A percentile compares a stretch with the other conserved stretches of the same genome.
Conservation (phyloP, 768 basidiomycete genomes). For the Lentinula sp. region DNA sequence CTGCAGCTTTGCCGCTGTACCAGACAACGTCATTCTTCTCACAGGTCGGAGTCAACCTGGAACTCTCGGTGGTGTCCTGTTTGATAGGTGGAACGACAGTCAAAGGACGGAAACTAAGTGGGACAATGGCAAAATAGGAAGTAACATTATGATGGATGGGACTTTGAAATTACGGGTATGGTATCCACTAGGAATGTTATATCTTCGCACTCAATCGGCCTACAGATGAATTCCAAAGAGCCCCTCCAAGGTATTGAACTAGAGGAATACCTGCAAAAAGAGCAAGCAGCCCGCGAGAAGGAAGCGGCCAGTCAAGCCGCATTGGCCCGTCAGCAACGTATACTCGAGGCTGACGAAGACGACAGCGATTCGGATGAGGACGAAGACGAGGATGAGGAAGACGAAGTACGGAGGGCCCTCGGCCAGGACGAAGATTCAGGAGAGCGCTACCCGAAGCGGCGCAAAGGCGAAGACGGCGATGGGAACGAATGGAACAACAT, state of each 20-base stretch:
- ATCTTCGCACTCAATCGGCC: conserved; percentile 2
- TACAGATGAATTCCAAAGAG: conserved; percentile 82
- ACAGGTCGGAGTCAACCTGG: conserved; percentile 76
- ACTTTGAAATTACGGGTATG: conserved; percentile 59
- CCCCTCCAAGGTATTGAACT: conserved; percentile 86
- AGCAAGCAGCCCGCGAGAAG: conserved; percentile 72
- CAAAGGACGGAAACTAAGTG: conserved; percentile 81
- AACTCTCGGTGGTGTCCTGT: conserved; percentile 72
- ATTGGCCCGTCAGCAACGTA: conserved; percentile 73
- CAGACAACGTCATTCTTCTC: conserved; percentile 83
- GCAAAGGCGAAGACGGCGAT: conserved; percentile 42
- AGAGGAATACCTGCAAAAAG: conserved; percentile 70
- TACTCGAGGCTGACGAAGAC: conserved; percentile 93
- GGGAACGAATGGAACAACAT: conserved; percentile 66
- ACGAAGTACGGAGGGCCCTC: conserved; percentile 50
- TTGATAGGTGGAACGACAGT: conserved; percentile 78
- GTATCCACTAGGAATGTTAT: conserved; percentile 1
- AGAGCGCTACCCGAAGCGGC: conserved; percentile 25
- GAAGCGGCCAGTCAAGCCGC: conserved; percentile 84
- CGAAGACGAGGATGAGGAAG: conserved; percentile 59
- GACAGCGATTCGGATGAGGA: conserved; percentile 76
- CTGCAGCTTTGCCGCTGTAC: conserved; percentile 74
- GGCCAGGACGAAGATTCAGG: conserved; percentile 36
- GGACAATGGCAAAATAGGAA: conserved; percentile 87
- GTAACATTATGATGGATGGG: conserved; percentile 77